Evolutionary conservation across 495 filamentous ascomycete species (phyloP), one percentile per base, ranked within the genome.

Genomic region (Chaetomium cochliodes): DNA sequence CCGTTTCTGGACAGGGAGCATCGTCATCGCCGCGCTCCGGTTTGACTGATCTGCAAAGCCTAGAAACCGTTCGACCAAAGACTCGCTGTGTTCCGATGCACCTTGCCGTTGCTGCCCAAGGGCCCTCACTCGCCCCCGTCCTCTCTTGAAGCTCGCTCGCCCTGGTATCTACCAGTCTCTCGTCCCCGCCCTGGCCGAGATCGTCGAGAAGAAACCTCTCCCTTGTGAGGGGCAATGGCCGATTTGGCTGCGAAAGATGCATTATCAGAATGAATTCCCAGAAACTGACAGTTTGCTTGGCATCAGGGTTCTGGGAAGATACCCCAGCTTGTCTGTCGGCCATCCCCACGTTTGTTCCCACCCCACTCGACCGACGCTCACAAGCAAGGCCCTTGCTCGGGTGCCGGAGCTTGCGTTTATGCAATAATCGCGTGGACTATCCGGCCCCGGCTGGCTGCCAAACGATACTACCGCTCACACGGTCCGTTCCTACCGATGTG

Each of bases 401-500:
- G 41, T 53, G 26, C 54, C 60, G 26, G 58, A 62, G 66, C 51
- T 47, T 65, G 62, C 70, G 49, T 47, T 69, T 42, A 65, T 58
- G 67, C 62, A 72, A 66, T 67, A 72, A 65, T 26, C 63, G 54
- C 53, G 66, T 60, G 51, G 58, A 51, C 30, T 54, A 33, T 28
- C 59, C 57, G 52, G 33, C 53, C 63, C 60, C 62, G 56, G 61
- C 50, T 62, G 60, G 63, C 39, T 51, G 65, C 63, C 67, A 63
- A 68, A 72, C 62, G 26, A 70, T 68, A 41, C 65, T 65, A 77
- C 73, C 74, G 77, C 77, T 74, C 70, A 64, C 58, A 73, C 78
- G 78, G 78, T 77, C 78, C 78, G 78, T 67, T 65, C 68, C 67
- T 75, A 73, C 77, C 78, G 78, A 73, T 70, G 65, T 77, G 74